Evolutionary conservation across 179 eudicot genomes (phyloP).

Genomic region (Sideroxylon spinosum): DNA sequence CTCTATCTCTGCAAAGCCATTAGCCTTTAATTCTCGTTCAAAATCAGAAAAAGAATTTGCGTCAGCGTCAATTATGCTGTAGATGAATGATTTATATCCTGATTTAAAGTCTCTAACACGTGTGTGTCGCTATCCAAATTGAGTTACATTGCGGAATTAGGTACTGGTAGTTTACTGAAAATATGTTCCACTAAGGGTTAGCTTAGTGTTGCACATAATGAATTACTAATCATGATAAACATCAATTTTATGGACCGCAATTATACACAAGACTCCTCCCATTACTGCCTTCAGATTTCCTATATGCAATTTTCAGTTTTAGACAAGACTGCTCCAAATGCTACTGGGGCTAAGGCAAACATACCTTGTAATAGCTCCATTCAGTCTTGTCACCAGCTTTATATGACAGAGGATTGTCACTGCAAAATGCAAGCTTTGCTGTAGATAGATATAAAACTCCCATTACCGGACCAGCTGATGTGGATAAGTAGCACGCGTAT

Average conservation of each 20-base stretch:
- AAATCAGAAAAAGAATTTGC: no score
- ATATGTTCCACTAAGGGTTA: no score
- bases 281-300: not conserved
- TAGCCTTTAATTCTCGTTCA: no score
- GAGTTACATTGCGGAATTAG: no score
- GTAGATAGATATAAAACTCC: slow-evolving; percentile 78
- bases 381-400: slow-evolving; percentile 63
- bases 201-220: no score
- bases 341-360: not conserved
- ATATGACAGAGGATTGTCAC: slow-evolving; percentile 85
- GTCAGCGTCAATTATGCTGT: no score
- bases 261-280: not conserved
- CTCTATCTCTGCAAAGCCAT: no score
- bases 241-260: not conserved
- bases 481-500: slow-evolving; percentile 79
- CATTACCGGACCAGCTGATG: slow-evolving; percentile 94
- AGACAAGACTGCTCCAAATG: not conserved
- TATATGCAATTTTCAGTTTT: not conserved
- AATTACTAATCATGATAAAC: not conserved
- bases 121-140: no score
- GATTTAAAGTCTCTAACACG: no score
- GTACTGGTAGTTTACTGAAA: no score
- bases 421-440: slow-evolving; percentile 85
- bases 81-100: no score
- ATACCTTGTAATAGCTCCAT: slow-evolving; percentile 91